Conservation (phyloP, 805 yeast species). For the Candida ulmi region DNA sequence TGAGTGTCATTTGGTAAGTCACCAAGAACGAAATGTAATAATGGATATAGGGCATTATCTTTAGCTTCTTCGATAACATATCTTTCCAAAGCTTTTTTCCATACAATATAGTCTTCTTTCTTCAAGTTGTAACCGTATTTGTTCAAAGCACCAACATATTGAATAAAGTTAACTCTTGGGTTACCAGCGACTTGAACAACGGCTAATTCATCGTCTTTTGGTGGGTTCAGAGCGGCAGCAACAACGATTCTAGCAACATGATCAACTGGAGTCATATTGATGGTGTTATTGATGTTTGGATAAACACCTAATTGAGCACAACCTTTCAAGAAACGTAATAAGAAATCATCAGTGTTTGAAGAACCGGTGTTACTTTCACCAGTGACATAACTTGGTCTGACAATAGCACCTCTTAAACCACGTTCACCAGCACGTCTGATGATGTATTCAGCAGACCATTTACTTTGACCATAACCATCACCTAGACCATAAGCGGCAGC, state of each 20-base stretch:
- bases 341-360: constrained; percentile 93
- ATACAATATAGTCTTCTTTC: constrained; percentile 60
- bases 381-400: constrained; percentile 94
- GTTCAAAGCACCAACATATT: constrained; percentile 61
- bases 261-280: constrained; percentile 96
- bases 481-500: constrained; percentile 83
- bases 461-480: constrained; percentile 95
- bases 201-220: constrained; percentile 41
- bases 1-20: constrained; percentile 84
- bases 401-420: constrained; percentile 83
- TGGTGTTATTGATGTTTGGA: constrained; percentile 83
- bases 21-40: constrained; percentile 90
- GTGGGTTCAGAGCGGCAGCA: constrained; percentile 78
- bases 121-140: constrained; percentile 68
- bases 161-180: constrained; percentile 80
- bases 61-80: constrained; percentile 69
- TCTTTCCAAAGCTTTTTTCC: constrained; percentile 74
- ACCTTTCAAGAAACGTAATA: constrained; percentile 91
- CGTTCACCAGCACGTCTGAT: constrained; percentile 81
- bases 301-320: constrained; percentile 79
- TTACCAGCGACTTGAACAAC: constrained; percentile 98
- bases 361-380: constrained; percentile 84
- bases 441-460: constrained; percentile 94
- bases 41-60: constrained; percentile 87
- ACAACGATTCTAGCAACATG: constrained; percentile 92